phyloP scores from a whole-genome alignment of 164 flowering plant genomes.

The Sextonia rubra region DNA sequence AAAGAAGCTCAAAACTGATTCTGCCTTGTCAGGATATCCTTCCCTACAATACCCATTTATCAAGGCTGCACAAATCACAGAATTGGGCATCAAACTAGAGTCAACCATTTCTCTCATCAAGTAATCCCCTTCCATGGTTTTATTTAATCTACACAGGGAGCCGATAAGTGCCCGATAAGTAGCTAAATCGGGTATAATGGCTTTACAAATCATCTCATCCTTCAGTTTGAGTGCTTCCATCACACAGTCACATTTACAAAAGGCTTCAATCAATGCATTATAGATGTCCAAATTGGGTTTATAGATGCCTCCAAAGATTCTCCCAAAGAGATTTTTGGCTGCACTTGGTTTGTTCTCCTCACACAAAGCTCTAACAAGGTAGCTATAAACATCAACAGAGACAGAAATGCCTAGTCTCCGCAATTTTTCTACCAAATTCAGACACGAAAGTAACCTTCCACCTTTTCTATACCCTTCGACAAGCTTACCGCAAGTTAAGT shows the following conservation, averaged over 20 bases:
- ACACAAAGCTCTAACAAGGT: constrained; percentile 50
- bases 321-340: constrained; percentile 56
- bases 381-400: constrained; percentile 37
- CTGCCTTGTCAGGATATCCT: constrained; percentile 51
- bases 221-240: constrained; percentile 53
- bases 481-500: constrained; percentile 50
- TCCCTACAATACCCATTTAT: constrained; percentile 52
- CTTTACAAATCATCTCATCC: constrained; percentile 41
- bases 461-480: constrained; percentile 58
- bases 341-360: constrained; percentile 60
- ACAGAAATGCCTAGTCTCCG: constrained; percentile 41
- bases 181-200: constrained; percentile 34
- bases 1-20: constrained; percentile 42
- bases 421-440: constrained; percentile 71
- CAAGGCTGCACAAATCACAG: constrained; percentile 48
- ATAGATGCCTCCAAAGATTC: constrained; percentile 38
- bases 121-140: constrained; percentile 43
- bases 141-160: constrained; percentile 45
- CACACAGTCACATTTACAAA: constrained; percentile 37
- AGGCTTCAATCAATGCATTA: constrained; percentile 44
- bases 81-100: constrained; percentile 47
- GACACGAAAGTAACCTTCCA: constrained; percentile 51
- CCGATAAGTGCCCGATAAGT: constrained; percentile 51
- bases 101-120: constrained; percentile 64
- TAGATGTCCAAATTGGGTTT: constrained; percentile 36